Evolutionary conservation across 345 rosid species (phyloP).

Genomic region (Linum trigynum): DNA sequence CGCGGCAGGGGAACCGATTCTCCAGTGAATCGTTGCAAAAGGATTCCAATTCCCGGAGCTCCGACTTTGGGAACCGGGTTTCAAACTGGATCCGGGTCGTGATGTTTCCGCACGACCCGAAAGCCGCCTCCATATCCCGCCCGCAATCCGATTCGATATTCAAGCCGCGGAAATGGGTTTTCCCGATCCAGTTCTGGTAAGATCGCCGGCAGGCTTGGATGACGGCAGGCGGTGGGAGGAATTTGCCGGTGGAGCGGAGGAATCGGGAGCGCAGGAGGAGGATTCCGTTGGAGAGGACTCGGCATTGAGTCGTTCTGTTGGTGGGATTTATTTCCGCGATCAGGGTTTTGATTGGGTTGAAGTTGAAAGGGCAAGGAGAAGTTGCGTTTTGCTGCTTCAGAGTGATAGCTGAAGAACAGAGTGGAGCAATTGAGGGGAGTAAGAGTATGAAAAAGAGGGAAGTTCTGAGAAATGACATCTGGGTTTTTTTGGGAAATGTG

Average conservation of each 20-base stretch:
- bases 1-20: conserved; percentile 14
- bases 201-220: conserved; percentile 24
- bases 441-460: too few relatives aligned
- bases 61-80: conserved; percentile 18
- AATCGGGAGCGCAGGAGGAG: too few relatives aligned
- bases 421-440: too few relatives aligned
- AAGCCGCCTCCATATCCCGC: conserved; percentile 20
- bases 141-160: conserved; percentile 27
- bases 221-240: conserved; percentile 23
- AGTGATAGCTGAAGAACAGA: too few relatives aligned
- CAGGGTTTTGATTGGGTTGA: too few relatives aligned
- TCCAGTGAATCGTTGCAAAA: conserved; percentile 25
- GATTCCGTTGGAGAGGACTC: too few relatives aligned
- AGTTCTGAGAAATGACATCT: too few relatives aligned
- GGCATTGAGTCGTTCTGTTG: too few relatives aligned
- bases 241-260: not conserved
- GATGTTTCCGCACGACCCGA: conserved; percentile 17
- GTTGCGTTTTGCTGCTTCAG: too few relatives aligned
- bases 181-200: conserved; percentile 9
- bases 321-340: too few relatives aligned
- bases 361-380: too few relatives aligned
- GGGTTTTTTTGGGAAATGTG: too few relatives aligned
- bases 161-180: conserved; percentile 15
- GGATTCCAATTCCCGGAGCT: conserved; percentile 17
- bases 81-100: conserved; percentile 27